Evolutionary conservation across 805 yeast genomes (phyloP), one percentile per base, ranked within the genome.

Genomic region (Hanseniaspora lachancei): DNA sequence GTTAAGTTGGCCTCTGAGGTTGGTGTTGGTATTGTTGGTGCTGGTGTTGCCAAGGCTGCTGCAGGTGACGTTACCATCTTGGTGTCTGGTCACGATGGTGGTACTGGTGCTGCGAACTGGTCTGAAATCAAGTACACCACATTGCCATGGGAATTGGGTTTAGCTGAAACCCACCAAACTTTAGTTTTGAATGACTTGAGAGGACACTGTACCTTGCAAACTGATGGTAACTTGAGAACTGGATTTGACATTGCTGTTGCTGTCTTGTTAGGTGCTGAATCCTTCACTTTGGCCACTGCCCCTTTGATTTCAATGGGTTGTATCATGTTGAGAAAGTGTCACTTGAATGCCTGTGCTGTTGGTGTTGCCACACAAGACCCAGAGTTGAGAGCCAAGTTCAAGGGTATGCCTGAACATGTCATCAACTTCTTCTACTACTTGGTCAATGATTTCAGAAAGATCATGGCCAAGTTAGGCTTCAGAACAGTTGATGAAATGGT

Each of bases 351-450:
- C 41, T 91, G 98, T 72, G 96, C 98, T 32, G 98, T 91, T 50
- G 98, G 98, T 73, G 86, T 91, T 74, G 98, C 98, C 47, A 91
- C 98, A 34, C 98, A 93, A 72, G 97, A 91, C 70, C 97, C 97
- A 20, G 87, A 82, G 62, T 77, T 91, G 62, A 81, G 98, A 72
- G 80, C 80, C 72, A 93, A 91, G 72, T 91, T 91, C 73, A 77
- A 79, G 65, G 98, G 98, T 67, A 89, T 96, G 51, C 98, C 98
- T 53, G 98, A 91, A 73, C 97, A 91, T 67, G 97, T 91, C 58
- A 89, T 91, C 72, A 91, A 91, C 77, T 93, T 91, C 77, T 93
- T 93, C 78, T 91, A 84, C 76, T 93, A 89, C 73, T 76, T 91
- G 68, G 82, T 96, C 57, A 87, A 89, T 64, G 98, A 91, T 72